phyloP scores from a whole-genome alignment of 106 monocot genomes.

The Iris macrosiphon region DNA sequence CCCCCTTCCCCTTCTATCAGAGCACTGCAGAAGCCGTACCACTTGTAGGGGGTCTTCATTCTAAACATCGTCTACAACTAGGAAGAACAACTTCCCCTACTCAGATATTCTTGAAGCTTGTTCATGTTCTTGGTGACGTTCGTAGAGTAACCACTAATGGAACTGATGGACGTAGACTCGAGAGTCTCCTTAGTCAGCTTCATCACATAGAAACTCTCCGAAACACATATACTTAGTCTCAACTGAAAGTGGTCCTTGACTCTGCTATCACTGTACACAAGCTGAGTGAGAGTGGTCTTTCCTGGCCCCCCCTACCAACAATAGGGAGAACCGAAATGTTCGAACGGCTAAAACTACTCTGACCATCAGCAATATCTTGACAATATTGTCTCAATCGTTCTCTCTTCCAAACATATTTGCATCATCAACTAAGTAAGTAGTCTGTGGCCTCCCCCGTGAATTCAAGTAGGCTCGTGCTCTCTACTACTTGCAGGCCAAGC shows the following conservation, averaged over 20 bases:
- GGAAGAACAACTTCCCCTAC: conserved; percentile 23
- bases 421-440: conserved; percentile 27
- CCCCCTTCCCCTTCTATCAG: too few relatives aligned
- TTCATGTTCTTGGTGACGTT: conserved; percentile 25
- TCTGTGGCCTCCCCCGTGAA: conserved; percentile 18
- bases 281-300: conserved; percentile 40
- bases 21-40: conserved; percentile 12
- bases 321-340: conserved; percentile 26
- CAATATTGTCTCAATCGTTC: conserved; percentile 32
- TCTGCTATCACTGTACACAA: conserved; percentile 30
- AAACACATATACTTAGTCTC: conserved; percentile 35
- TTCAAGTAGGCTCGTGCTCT: conserved; percentile 5
- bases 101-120: conserved; percentile 23
- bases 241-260: conserved; percentile 31
- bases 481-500: conserved; percentile 19
- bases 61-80: conserved; percentile 38
- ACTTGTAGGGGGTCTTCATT: conserved; percentile 21
- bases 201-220: conserved; percentile 34
- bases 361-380: conserved; percentile 12
- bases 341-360: neutral
- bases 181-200: conserved; percentile 39
- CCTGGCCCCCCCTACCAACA: conserved; percentile 44
- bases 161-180: conserved; percentile 14
- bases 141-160: neutral
- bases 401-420: conserved; percentile 27